Base-by-base conservation (phyloP, 2,329 filamentous ascomycete species). In the Pseudocercospora crystallina region DNA sequence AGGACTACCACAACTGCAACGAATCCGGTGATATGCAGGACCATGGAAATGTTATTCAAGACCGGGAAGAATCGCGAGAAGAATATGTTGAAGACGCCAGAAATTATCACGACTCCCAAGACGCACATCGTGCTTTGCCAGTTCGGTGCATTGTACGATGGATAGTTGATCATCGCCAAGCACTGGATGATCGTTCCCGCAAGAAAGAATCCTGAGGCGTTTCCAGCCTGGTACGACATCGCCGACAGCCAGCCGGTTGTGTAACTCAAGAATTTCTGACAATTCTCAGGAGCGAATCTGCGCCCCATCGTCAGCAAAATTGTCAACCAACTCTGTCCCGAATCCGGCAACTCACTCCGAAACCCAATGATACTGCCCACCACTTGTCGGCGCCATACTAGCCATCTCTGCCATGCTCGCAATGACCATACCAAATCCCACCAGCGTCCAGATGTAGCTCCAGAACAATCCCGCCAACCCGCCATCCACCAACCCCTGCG, bases 351-450 rank as follows among this genome's bases (percentile, higher is more conserved):
- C 26, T 41, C 12, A 17, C 35, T 44, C 36, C 5, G 12, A n/a
- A 29, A 33, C 35, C 46, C 50, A 56, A 31, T 56, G 53, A 29
- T 55, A 51, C 37, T 57, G 48, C 5, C 49, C 51, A 29, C 65
- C 64, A 13, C 60, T 56, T 11, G 62, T 66, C 4, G 65, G 63
- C 9, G 63, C 64, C 62, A 67, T 65, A 26, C 53, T 59, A 2
- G 62, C 61, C 55, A 66, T 61, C 43, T 66, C 64, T 1, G 63
- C 61, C 39, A 67, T 56, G 17, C 53, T 56, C 15, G 55, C 56
- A 29, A 62, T 62, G 7, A 65, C 56, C 12, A 53, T 12, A 3
- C 56, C 56, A 41, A 55, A 58, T 2, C 56, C 56, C 15, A 38
- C 3, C 2, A 58, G 35, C 13, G 56, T 58, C 56, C 56, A 58